Conservation (phyloP, 2,329 filamentous ascomycete genomes). For the Dactylellina leptospora region DNA sequence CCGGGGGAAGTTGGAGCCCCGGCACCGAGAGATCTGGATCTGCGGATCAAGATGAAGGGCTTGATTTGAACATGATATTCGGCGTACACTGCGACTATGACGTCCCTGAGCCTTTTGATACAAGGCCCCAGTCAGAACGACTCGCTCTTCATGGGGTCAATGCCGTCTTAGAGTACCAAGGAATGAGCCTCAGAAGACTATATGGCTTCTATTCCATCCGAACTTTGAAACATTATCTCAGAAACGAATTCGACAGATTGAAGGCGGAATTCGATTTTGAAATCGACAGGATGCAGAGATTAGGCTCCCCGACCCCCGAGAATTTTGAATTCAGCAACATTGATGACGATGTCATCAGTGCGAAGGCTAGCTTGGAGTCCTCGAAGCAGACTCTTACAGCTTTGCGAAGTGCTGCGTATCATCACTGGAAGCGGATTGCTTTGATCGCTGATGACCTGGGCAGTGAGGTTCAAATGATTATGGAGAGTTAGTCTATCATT, state of each 20-base stretch:
- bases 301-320: background rate
- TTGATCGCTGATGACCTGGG: slow-evolving; percentile 20
- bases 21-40: no score
- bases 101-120: no score
- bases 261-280: slow-evolving; percentile 2
- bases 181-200: no score
- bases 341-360: slow-evolving; percentile 8
- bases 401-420: background rate
- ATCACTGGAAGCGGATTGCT: background rate
- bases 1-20: no score
- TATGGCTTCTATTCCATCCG: background rate
- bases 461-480: slow-evolving; percentile 21
- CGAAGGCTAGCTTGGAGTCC: background rate
- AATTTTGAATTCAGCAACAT: slow-evolving; percentile 31
- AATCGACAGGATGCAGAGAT: slow-evolving; percentile 2
- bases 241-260: background rate
- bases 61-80: no score
- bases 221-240: background rate
- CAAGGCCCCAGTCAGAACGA: no score
- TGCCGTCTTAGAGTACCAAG: no score
- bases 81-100: no score
- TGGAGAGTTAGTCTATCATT: background rate
- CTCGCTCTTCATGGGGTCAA: no score
- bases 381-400: slow-evolving; percentile 30
- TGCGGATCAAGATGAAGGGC: no score